A percentile compares a stretch with the other conserved stretches of the same genome.
Evolutionary conservation across 805 yeast species (phyloP).

Genomic region (Yarrowia bubula): DNA sequence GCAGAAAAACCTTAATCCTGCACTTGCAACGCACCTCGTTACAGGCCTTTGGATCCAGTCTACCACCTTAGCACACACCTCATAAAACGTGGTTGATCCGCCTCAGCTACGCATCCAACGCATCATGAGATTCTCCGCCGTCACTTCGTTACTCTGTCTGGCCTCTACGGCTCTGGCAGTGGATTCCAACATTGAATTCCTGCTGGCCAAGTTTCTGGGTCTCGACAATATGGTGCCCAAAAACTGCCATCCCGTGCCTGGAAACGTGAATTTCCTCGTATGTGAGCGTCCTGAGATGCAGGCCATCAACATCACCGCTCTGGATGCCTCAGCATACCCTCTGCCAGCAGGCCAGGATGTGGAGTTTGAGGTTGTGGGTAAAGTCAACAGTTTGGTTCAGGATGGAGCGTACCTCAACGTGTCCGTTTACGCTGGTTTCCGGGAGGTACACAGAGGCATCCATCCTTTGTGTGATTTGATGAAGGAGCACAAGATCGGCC

Average conservation of each 20-base stretch:
- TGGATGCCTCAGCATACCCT: constrained; percentile 7
- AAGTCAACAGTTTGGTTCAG: not conserved
- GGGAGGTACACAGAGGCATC: constrained; percentile 1
- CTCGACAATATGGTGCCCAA: constrained; percentile 9
- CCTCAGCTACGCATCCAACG: not conserved
- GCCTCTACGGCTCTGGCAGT: not conserved
- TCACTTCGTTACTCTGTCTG: not conserved
- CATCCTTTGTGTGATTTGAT: constrained; percentile 5
- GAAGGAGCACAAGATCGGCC: constrained; percentile 7
- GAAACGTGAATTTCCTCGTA: not conserved
- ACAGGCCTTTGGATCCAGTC: too few relatives aligned
- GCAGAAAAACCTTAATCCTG: too few relatives aligned
- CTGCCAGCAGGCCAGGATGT: constrained; percentile 10
- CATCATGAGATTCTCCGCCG: not conserved
- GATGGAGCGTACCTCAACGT: constrained; percentile 22
- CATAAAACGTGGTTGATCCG: too few relatives aligned
- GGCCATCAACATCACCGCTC: not conserved
- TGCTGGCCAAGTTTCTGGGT: constrained; percentile 5
- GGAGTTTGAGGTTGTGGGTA: constrained; percentile 24
- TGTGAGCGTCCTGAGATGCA: not conserved
- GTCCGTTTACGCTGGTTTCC: constrained; percentile 1
- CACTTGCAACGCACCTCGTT: too few relatives aligned
- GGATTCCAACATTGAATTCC: constrained; percentile 6
- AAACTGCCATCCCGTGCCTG: constrained; percentile 16
- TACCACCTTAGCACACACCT: too few relatives aligned